Base-by-base conservation (phyloP, 1,284 basidiomycete genomes). In the Rhizopogon parksii region DNA sequence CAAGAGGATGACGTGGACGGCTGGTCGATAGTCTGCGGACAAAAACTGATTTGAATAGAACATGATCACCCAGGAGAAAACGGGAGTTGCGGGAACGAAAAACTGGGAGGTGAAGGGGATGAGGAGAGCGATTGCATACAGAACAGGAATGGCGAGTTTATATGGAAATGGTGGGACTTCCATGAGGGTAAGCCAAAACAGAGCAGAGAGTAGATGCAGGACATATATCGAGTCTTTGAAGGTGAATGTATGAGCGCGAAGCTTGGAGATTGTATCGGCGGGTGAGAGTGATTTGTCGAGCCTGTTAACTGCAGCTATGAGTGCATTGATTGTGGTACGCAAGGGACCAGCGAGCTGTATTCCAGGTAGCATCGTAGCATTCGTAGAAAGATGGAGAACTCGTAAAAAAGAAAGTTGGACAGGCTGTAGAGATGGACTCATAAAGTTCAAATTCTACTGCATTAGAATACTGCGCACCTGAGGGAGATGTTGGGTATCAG, bases 71-170 rank as follows among this genome's bases (percentile, higher is more conserved):
- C 88, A 97, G 14, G 83, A 75, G 57, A 96, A 83, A 46, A 98
- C 76, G 8, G 94, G 95, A 0, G 83, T 86, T 0, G 91, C 94
- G 0, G 92, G 95, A 36, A 94, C 61, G 72, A 97, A 85, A 72
- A 99, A 94, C 68, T 98, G 95, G 32, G 83, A 88, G 0, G 94
- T 94, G 54, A 95, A 74, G 0, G 95, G 95, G 37, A 98, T 67
- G 50, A 93, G 72, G 48, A 96, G 73, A 11, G 80, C 85, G 34
- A 78, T 63, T 40, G 69, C 65, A 71, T 89, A 96, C 35, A 87
- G 69, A 11, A 81, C 51, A n/a, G 93, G 90, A 60, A 98, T 88
- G 53, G 78, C 57, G 39, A 97, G 77, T 68, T 95, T 96, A 63
- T 82, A 68, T 4, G 88, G 81, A 60, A 88, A 83, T 4, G 75